Evolutionary conservation across 192 early-diverging fungal genomes (phyloP), one percentile per base, ranked within the genome.

Genomic region (Endogone sp.): DNA sequence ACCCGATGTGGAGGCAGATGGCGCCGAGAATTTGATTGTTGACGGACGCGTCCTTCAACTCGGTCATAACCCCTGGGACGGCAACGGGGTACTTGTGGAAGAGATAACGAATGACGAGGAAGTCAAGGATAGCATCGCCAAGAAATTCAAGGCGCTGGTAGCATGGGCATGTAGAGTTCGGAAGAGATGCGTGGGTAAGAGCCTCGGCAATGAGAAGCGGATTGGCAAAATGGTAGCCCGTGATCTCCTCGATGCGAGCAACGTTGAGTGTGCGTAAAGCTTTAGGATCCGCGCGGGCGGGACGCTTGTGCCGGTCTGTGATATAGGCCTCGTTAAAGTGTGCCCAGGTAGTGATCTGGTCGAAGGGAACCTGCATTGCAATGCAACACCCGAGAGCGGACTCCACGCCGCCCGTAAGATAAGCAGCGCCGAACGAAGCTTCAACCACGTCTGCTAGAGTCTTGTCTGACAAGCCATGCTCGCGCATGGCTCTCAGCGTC

Each of bases 111-210:
- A 93, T 88, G 4, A 92, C 75, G 62, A 92, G 78, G 68, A 89
- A 93, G 74, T 97, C 94, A 62, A 97, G 54, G 23, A 96, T 78
- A 0, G 88, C 91, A 62, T 91, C 88, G 54, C 95, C 96, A 54
- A 96, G 69, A 68, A 90, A 96, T 79, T 98, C 96, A 10, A 98
- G 82, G 9, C 96, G 87, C 77, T 98, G 91, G 73, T 96, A 98
- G 74, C 90, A 92, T 37, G 85, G 82, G 2, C 84, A 79, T 4
- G 62, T 56, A 1, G 82, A 76, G 32, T 86, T 79, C 20, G 82
- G 80, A 3, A 79, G 68, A 75, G 90, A 92, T 25, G 92, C 89
- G 68, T 98, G 95, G 0, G 95, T 96, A 62, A 98, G 74, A 0
- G 94, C 95, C 66, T 98, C 92, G 3, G 80, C 73, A 49, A 93